A percentile compares a stretch with the other conserved stretches of the same genome.
phyloP scores from a whole-genome alignment of 2,329 filamentous ascomycete species.

The Zymoseptoria crescenta region DNA sequence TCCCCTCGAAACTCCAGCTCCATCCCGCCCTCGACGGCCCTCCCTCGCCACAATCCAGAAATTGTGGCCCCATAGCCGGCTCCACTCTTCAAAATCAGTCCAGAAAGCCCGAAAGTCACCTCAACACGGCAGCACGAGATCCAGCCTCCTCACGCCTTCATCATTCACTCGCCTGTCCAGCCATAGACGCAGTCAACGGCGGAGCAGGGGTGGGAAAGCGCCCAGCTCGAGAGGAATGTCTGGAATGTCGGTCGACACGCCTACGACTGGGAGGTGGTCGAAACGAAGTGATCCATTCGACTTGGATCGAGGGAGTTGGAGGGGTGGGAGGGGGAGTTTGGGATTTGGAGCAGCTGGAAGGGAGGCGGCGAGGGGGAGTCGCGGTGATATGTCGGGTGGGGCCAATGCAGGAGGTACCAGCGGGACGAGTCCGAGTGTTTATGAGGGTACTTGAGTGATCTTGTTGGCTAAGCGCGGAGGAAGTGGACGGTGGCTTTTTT shows the following conservation, averaged over 20 bases:
- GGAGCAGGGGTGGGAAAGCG: constrained; percentile 1
- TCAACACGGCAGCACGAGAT: constrained; percentile 5
- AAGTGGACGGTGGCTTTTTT: neutral
- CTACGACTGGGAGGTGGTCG: constrained; percentile 3
- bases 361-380: neutral
- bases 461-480: neutral
- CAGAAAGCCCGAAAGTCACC: constrained; percentile 9
- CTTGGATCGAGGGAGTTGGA: constrained; percentile 10
- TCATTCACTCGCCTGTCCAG: constrained; percentile 10
- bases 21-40: neutral
- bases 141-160: neutral
- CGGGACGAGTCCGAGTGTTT: neutral
- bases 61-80: constrained; percentile 13
- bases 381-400: neutral
- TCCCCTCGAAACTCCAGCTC: neutral
- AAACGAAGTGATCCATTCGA: constrained; percentile 19
- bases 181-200: constrained; percentile 3
- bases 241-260: constrained; percentile 10
- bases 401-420: neutral
- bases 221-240: neutral
- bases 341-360: neutral
- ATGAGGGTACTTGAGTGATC: neutral
- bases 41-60: neutral
- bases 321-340: neutral
- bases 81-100: neutral